phyloP scores from a whole-genome alignment of 2,329 filamentous ascomycete genomes.

The Verticillium zaregamsianum region DNA sequence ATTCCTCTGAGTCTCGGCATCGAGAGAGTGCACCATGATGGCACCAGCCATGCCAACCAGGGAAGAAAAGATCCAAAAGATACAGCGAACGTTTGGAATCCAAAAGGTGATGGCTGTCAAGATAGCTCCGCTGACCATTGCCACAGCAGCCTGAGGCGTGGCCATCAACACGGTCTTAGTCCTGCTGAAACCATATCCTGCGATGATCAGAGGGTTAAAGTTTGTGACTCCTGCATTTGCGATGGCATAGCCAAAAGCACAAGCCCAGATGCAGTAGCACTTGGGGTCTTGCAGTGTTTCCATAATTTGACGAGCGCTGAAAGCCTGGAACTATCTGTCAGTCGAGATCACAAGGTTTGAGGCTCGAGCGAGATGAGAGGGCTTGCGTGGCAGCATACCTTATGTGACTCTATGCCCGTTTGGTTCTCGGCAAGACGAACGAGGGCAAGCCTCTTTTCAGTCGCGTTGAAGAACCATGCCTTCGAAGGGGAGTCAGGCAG shows the following conservation, averaged over 20 bases:
- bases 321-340: constrained; percentile 66
- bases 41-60: constrained; percentile 19
- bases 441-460: constrained; percentile 14
- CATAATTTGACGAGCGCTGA: constrained; percentile 62
- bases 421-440: constrained; percentile 9
- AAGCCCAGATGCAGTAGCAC: constrained; percentile 58
- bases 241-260: constrained; percentile 60
- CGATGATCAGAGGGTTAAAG: constrained; percentile 55
- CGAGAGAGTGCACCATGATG: constrained; percentile 19
- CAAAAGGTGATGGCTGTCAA: constrained; percentile 20
- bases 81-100: constrained; percentile 22
- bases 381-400: not conserved
- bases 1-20: constrained; percentile 12
- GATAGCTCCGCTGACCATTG: constrained; percentile 19
- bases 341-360: constrained; percentile 53
- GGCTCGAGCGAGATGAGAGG: too few relatives aligned
- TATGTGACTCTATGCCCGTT: constrained; percentile 7
- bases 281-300: constrained; percentile 45
- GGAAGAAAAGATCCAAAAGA: constrained; percentile 22
- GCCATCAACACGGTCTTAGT: constrained; percentile 24
- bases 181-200: constrained; percentile 38
- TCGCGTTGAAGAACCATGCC: constrained; percentile 16
- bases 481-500: constrained; percentile 22
- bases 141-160: constrained; percentile 26
- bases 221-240: constrained; percentile 67